Evolutionary conservation across 179 eudicot genomes (phyloP), one percentile per base, ranked within the genome.

Genomic region (Nepenthes alata): DNA sequence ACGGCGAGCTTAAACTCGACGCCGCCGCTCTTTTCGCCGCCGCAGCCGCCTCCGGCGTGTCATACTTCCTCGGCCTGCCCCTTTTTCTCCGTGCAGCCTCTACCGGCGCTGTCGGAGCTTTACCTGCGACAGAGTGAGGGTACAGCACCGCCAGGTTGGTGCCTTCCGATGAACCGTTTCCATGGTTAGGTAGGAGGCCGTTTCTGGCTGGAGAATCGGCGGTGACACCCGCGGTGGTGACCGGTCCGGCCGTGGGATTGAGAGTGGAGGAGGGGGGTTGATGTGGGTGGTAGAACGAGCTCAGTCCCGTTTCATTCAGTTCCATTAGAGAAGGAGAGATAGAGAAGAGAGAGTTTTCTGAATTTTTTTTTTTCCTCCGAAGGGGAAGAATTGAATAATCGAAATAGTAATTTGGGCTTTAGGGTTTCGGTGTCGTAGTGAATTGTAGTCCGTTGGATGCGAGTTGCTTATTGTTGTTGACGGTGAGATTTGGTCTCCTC

Each of bases 61-160:
- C 81, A 58, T 86, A 86, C 73, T 86, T 86, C 56, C 90, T 75
- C 0, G 95, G 95, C 1, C 95, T 66, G 0, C 95, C 95, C 16
- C 95, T 70, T 71, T 84, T 86, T 63, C 85, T 67, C 64, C 77
- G 60, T 53, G 69, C 85, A 4, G 75, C 63, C 62, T 80, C 89
- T n/a, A 68, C n/a, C 39, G 75, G 55, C 0, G 83, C 36, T 36
- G 86, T 73, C 64, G 57, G 82, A 60, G 81, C 75, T 45, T 77
- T 77, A 0, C 80, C 80, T 15, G 86, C 71, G 11, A 73, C 77
- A 1, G 84, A 68, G 59, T 81, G 82, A 7, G 83, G 81, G 65
- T 75, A 82, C 14, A 74, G 63, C 55, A 56, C 62, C 37, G 59
- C 36, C 4, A 50, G 51, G 52, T 63, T 63, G 16, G 57, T 16